Conservation (phyloP, 2,329 filamentous ascomycete species). For the Parascedosporium putredinis region DNA sequence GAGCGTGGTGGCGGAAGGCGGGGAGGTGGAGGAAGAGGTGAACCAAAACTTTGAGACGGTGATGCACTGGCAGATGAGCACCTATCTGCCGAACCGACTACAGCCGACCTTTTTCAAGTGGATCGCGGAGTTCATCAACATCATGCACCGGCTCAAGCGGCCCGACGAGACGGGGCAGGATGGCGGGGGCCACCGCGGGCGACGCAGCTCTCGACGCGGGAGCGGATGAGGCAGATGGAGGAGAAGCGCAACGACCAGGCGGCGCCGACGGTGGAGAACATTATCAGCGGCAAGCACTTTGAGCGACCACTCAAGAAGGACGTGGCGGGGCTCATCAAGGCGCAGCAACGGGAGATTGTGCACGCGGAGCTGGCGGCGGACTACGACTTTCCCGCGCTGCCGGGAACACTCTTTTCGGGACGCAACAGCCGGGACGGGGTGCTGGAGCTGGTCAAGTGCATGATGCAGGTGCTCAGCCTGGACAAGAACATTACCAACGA, state of each 20-base stretch:
- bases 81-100: conserved; percentile 70
- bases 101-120: conserved; percentile 83
- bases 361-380: conserved; percentile 81
- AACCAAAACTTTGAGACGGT: conserved; percentile 78
- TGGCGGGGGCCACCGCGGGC: conserved; percentile 30
- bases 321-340: conserved; percentile 67
- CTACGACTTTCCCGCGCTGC: conserved; percentile 74
- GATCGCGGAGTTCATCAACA: conserved; percentile 87
- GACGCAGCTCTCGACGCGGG: conserved; percentile 50
- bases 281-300: conserved; percentile 70
- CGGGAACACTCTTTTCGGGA: conserved; percentile 54
- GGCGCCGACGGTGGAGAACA: conserved; percentile 22
- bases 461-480: conserved; percentile 85
- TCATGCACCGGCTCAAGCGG: conserved; percentile 83
- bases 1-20: conserved; percentile 54
- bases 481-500: conserved; percentile 88
- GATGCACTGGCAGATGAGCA: conserved; percentile 97
- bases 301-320: conserved; percentile 87
- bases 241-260: conserved; percentile 5
- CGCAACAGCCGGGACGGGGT: conserved; percentile 20
- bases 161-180: conserved; percentile 36
- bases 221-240: conserved; percentile 45
- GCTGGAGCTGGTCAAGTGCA: conserved; percentile 81
- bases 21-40: conserved; percentile 22
- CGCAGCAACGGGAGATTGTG: conserved; percentile 79